Base-by-base conservation (phyloP, 2,329 filamentous ascomycete genomes). In the Fusarium gaditjirri region DNA sequence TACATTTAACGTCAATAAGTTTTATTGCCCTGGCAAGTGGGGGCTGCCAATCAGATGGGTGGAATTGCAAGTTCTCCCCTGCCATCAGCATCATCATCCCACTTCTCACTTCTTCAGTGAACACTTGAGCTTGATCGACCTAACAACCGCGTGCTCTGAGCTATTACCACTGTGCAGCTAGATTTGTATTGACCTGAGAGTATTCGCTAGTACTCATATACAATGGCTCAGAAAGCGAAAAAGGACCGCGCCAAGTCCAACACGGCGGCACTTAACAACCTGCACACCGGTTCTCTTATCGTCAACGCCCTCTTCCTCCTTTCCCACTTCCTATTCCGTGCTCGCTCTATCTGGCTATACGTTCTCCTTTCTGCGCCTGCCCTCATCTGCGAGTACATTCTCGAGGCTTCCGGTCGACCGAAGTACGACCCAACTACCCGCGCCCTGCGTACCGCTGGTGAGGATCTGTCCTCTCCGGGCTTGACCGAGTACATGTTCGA, bases 401-500 rank as follows among this genome's bases (percentile, higher is more conserved):
- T 99, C 70, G 96, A 99, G 82, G 88, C 88, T 50, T 90, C 94
- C 12, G 94, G 93, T 17, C 93, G 95, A 14, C 96, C 96, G 29
- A 91, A 86, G 68, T 93, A 91, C 79, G 89, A 90, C 73, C 80
- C 90, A 27, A 83, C 84, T 31, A 91, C 89, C 52, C 87, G 86
- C 19, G 86, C 91, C n/a, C 86, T 98, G 69, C 91, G 89, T 80
- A 90, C 88, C 36, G 86, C 93, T 2, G 95, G 96, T 46, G 95
- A 98, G 80, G 96, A 99, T 81, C 89, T 99, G 56, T 90, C 93
- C 58, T 93, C 94, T 14, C 88, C 92, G 38, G 96, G 96, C 8
- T 84, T 99, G 85, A 98, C 95, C 16, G 96, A 98, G 83, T 98
- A 97, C 86, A 94, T 98, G 92, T 99, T 97, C 88, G 96, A 99